Evolutionary conservation across 768 basidiomycete genomes (phyloP), one percentile per base, ranked within the genome.

Genomic region (Dioszegia aurantiaca): DNA sequence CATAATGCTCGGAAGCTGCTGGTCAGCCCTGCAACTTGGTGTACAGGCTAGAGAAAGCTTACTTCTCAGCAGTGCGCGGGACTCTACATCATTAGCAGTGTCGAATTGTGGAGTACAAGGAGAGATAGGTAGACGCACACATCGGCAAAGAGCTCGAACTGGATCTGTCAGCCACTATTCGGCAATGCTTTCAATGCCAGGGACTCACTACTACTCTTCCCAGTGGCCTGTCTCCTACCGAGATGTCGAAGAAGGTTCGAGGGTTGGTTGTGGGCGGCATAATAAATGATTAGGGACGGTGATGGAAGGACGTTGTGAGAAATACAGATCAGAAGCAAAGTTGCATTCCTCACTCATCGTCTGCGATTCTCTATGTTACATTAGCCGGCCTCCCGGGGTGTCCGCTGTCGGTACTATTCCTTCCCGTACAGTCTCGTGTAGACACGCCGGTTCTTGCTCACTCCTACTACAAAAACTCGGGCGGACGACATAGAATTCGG

Each of bases 1-100:
- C 88, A 90, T 52, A 94, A 79, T 2, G 85, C 84, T 42, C 90
- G 84, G 74, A 93, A 93, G 77, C 90, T 93, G 75, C 68, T 72
- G 10, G 21, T 39, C 36, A 39, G 37, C 24, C 17, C 21, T 21
- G 85, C 72, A 90, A 90, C 79, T 91, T 89, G 33, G 16, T 2
- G 42, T n/a, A 26, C 14, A 23, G 4, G 19, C 11, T 31, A 16
- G 11, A 1, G 4, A 14, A 12, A 21, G 61, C 81, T 56, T 68
- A 90, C 90, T 92, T 91, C 81, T 91, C 90, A 51, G 78, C 80
- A 16, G 72, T 73, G 76, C 85, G 85, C 3, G 90, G 90, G 2
- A 83, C 84, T 6, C 80, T 78, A 69, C 23, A 54, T 30, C 36
- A 16, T 40, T 24, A 27, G 19, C 31, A 41, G 10, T 8, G 44